Conservation (phyloP, 108 stramenopile species). For the Aurantiochytrium sp. region DNA sequence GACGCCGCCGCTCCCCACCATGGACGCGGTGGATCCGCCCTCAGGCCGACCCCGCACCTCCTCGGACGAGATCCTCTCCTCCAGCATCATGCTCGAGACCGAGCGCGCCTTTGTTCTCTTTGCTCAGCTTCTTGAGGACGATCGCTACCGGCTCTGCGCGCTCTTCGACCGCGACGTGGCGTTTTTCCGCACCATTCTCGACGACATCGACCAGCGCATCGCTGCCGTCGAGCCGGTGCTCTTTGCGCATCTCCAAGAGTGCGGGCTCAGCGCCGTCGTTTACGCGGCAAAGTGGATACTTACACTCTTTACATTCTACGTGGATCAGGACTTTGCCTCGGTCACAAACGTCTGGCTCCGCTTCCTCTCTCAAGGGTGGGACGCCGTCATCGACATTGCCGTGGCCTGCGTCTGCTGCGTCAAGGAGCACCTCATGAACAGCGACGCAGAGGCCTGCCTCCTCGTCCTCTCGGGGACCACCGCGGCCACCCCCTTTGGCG, state of each 20-base stretch:
- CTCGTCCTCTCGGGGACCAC: slow-evolving; percentile 24
- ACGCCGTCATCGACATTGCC: not conserved
- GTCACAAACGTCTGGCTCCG: slow-evolving; percentile 26
- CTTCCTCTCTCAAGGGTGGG: not conserved
- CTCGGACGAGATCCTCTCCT: not conserved
- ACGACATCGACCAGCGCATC: not conserved
- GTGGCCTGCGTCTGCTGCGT: slow-evolving; percentile 20
- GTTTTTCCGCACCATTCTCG: not conserved
- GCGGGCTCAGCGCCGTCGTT: slow-evolving; percentile 11
- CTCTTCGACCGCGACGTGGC: not conserved
- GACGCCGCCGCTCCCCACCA: no score
- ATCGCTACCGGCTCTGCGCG: not conserved
- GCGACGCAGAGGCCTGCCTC: slow-evolving; percentile 3
- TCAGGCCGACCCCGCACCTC: not conserved
- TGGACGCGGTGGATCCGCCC: not conserved
- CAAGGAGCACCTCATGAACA: slow-evolving; percentile 30
- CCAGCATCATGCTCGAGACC: slow-evolving; percentile 16
- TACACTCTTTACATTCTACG: slow-evolving; percentile 14
- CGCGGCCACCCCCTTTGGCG: not conserved
- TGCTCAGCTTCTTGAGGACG: slow-evolving; percentile 7
- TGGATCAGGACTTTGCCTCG: slow-evolving; percentile 27
- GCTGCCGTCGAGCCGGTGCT: not conserved
- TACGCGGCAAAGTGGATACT: slow-evolving; percentile 23
- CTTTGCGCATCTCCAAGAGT: not conserved
- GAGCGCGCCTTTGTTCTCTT: slow-evolving; percentile 29